A percentile compares a stretch with the other conserved stretches of the same genome.
Conservation (phyloP, 192 early-diverging fungal genomes). For the Tieghemiomyces parasiticus region DNA sequence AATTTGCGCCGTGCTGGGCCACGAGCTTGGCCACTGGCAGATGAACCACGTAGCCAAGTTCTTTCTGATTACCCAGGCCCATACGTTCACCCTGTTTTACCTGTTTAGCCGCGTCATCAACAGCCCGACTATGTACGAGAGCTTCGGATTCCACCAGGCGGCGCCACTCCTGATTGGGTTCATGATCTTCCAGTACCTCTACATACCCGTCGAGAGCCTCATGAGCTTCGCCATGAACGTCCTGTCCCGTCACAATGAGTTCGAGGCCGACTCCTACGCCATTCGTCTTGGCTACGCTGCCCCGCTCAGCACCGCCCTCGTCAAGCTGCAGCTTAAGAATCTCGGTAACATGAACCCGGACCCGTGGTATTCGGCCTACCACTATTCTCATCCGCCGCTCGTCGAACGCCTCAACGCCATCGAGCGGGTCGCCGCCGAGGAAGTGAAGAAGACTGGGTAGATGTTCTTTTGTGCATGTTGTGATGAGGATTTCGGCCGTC, state of each 20-base stretch:
- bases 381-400: slow-evolving; percentile 84
- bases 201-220: slow-evolving; percentile 62
- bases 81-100: slow-evolving; percentile 62
- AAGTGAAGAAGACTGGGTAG: background rate
- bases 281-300: slow-evolving; percentile 66
- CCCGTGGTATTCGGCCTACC: slow-evolving; percentile 74
- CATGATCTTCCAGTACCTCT: slow-evolving; percentile 75
- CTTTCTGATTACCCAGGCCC: slow-evolving; percentile 55
- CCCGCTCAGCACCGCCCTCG: slow-evolving; percentile 55
- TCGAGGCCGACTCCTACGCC: slow-evolving; percentile 84
- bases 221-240: slow-evolving; percentile 63
- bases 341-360: slow-evolving; percentile 76
- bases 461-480: too few species aligned
- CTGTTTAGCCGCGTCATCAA: slow-evolving; percentile 63
- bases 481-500: too few species aligned
- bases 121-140: slow-evolving; percentile 54
- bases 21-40: slow-evolving; percentile 95
- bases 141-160: slow-evolving; percentile 70
- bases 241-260: slow-evolving; percentile 76
- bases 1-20: slow-evolving; percentile 85
- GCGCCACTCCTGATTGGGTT: slow-evolving; percentile 81
- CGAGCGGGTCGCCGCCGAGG: slow-evolving; percentile 6
- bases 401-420: slow-evolving; percentile 68
- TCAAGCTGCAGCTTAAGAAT: slow-evolving; percentile 87
- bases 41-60: slow-evolving; percentile 67